Base-by-base conservation (phyloP, 2,329 filamentous ascomycete genomes). In the Curvularia hawaiiensis region DNA sequence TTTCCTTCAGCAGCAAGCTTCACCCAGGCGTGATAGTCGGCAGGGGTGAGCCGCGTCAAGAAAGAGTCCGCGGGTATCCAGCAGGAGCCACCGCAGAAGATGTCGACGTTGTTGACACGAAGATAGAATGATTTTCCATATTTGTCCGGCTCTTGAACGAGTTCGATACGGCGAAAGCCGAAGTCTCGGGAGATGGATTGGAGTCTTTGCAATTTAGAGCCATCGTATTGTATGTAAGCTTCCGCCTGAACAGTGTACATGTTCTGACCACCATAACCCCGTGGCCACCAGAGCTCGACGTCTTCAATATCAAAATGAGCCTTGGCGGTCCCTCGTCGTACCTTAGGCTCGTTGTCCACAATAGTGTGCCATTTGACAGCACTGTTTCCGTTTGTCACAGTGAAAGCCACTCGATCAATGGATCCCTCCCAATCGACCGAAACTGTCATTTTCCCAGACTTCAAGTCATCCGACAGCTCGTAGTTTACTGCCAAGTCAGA, bases 51-150 rank as follows among this genome's bases (percentile, higher is more conserved):
- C 4, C 90, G 84, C 0, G 90, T 88, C 33, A 90, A 84, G 68
- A 94, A 92, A 65, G 85, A 92, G 69, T 94, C 90, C 1, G 89
- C 90, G 0, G 90, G 90, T 61, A 94, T 94, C 90, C 90, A 94
- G 74, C 92, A 85, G 61, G 89, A 91, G n/a, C 91, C 91, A 18
- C 90, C 90, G 58, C 89, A 91, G 75, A 92, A 94, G 1, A 94
- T 79, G 16, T 90, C 88, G 14, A 90, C 81, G 50, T 87, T 86
- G 75, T 94, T 94, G 73, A 95, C 79, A 61, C 86, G 81, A 74
- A 95, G 93, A 78, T 89, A 92, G 79, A 93, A 94, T 3, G 85
- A 88, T 24, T 87, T 90, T 26, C 90, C 91, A 3, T 88, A 83
- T 54, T 79, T 82, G 49, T 81, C 79, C 4, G 75, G 74, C 44